Base-by-base conservation (phyloP, 139 green algal genomes). In the Tetratostichococcus sp. region DNA sequence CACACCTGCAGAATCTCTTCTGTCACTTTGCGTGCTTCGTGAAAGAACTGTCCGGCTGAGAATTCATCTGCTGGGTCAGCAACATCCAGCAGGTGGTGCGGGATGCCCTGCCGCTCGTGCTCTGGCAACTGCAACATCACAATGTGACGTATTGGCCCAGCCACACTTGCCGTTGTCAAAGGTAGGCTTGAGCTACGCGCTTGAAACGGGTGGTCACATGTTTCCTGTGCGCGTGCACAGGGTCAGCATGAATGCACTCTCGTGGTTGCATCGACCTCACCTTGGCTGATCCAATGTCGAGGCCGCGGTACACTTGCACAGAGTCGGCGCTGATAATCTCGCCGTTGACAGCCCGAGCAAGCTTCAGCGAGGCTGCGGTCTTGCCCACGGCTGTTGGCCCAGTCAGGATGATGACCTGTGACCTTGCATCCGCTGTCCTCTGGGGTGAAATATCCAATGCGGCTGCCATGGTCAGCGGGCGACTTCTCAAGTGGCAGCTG, bases 301-400 rank as follows among this genome's bases (percentile, higher is more conserved):
- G 80, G 0, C 86, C 85, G 17, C 69, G 72, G 80, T 98, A 98
- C 5, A 98, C 93, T 83, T 97, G 92, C 43, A 98, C 95, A 0
- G 91, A 97, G 80, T 98, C 95, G 5, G 95, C 95, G 70, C 88
- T 95, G 72, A 98, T 93, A 39, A 98, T 90, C 66, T 98, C 95
- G 11, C 91, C 94, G n/a, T 81, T 74, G 1, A 98, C 76, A 1
- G 28, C 43, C 81, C 91, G 30, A 1, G 95, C 95, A 33, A 98
- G 80, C 31, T 67, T 65, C 39, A 98, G 84, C 2, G 86, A 89
- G 0, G 94, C 79, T 4, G 80, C 82, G 1, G 93, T 97, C 77
- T 98, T 98, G 43, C 95, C 95, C 1, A 96, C 91, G 2, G 88
- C 94, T 4, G 95, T 98, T 11, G 95, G 91, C 0, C 95, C 95